Base-by-base conservation (phyloP, 2,329 filamentous ascomycete species). In the Xylariaceae sp. region DNA sequence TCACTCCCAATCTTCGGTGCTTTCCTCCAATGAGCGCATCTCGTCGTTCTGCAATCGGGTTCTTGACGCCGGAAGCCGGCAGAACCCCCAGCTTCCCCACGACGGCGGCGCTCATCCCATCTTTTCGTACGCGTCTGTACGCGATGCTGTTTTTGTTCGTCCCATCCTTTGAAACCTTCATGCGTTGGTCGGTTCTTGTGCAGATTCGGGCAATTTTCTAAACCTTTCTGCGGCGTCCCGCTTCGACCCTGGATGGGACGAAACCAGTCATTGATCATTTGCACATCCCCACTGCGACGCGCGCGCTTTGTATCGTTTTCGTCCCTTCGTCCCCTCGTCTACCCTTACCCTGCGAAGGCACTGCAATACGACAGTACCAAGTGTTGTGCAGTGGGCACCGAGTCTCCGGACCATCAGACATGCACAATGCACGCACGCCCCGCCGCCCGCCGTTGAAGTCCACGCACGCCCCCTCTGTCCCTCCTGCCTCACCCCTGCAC, bases 51-150 rank as follows among this genome's bases (percentile, higher is more conserved):
- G 45, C 55, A 50, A 53, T 57, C 31, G 34, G 47, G 47, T 34
- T 45, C 56, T 60, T 60, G 58, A 62, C 55, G 62, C 59, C 58
- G 59, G 59, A 55, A 59, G 53, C 60, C 61, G 56, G 57, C 57
- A 60, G 46, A 38, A 48, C 54, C 50, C 22, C 22, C 4, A 7
- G 50, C 51, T 58, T 45, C 51, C 53, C 47, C 58, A 49, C 44
- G 46, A 55, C 42, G 16, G 47, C 31, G 48, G 22, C 42, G 43
- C 48, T 46, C 43, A 44, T 50, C 50, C 46, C 41, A 56, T 50
- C 43, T 47, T 45, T 48, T 39, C 41, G 40, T 42, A 31, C 34
- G 39, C 33, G 14, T 31, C 14, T 40, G 39, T 36, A 41, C 48
- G 50, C 48, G 51, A 45, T 17, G 51, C 44, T 42, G 28, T 16